phyloP scores from a whole-genome alignment of 306 rosid genomes.

The Vigna reflexopilosa region DNA sequence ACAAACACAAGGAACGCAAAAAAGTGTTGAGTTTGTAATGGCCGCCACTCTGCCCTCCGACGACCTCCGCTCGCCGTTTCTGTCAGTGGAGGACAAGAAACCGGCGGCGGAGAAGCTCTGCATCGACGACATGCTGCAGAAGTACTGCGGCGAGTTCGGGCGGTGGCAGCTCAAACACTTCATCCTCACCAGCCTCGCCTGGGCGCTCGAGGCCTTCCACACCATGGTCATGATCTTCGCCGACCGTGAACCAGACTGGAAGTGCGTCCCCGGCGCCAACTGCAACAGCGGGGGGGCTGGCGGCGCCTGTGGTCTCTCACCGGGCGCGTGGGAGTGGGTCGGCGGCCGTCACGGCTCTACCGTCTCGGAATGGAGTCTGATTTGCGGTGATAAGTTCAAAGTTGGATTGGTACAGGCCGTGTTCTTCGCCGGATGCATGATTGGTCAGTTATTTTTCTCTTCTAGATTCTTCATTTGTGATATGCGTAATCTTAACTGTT shows the following conservation, averaged over 20 bases:
- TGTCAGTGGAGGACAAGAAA: background rate
- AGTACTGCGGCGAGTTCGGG: slow-evolving; percentile 88
- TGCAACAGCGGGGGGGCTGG: slow-evolving; percentile 41
- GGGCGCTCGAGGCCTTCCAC: slow-evolving; percentile 93
- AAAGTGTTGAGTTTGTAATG: slow-evolving; percentile 16
- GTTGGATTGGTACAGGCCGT: slow-evolving; percentile 87
- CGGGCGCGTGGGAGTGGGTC: slow-evolving; percentile 80
- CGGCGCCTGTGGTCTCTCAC: slow-evolving; percentile 50
- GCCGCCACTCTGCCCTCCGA: slow-evolving; percentile 12
- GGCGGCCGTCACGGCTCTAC: slow-evolving; percentile 56
- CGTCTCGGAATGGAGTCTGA: slow-evolving; percentile 72
- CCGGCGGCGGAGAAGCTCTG: slow-evolving; percentile 48
- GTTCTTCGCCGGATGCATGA: slow-evolving; percentile 94
- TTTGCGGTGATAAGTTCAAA: slow-evolving; percentile 83
- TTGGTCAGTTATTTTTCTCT: slow-evolving; percentile 61
- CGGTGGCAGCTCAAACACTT: slow-evolving; percentile 84
- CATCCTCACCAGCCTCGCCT: slow-evolving; percentile 80
- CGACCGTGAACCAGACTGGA: slow-evolving; percentile 72
- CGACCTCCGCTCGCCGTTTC: slow-evolving; percentile 54
- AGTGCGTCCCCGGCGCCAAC: slow-evolving; percentile 37
- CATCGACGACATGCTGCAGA: slow-evolving; percentile 80
- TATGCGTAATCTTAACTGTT: background rate
- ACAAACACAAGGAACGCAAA: background rate
- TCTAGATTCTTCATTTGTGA: background rate
- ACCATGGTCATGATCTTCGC: slow-evolving; percentile 97